A percentile compares a stretch with the other conserved stretches of the same genome.
These are phyloP conservation scores for Kwoniella dejecticola DNA, from an alignment of 768 basidiomycete genomes.

Conservation along the genomic window DNA sequence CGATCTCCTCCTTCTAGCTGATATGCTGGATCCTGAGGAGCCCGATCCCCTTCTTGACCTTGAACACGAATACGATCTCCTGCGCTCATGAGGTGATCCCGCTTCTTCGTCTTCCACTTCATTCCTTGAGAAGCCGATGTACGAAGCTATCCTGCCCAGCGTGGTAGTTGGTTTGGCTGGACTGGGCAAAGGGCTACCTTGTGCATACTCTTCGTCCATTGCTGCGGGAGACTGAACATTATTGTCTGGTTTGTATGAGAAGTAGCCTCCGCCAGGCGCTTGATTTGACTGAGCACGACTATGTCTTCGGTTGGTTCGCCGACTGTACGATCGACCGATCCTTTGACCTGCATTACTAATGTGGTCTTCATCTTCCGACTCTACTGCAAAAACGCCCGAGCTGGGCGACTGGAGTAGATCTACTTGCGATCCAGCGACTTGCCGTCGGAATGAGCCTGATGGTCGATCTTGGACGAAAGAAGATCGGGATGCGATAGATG, in stretches of 20 bases:
- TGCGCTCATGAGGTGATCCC: conserved; percentile 19
- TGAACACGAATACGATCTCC: conserved; percentile 32
- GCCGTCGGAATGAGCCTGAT: conserved; percentile 18
- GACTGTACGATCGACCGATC: conserved; percentile 14
- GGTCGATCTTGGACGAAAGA: conserved; percentile 31
- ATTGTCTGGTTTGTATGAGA: conserved; percentile 23
- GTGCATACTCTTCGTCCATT: conserved; percentile 4
- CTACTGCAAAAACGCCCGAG: conserved; percentile 39
- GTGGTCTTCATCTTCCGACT: conserved; percentile 45
- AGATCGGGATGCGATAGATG: conserved; percentile 36
- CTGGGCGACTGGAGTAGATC: conserved; percentile 36
- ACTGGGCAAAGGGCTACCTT: conserved; percentile 20
- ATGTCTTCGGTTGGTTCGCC: conserved; percentile 26
- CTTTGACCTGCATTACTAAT: not conserved
- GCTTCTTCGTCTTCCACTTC: conserved; percentile 43
- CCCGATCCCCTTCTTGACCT: conserved; percentile 37
- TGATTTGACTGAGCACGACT: conserved; percentile 9
- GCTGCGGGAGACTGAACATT: not conserved
- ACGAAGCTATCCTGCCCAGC: conserved; percentile 41
- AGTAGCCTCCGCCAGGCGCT: conserved; percentile 24
- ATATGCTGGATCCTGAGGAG: conserved; percentile 34
- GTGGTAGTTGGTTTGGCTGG: conserved; percentile 33
- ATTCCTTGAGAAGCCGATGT: conserved; percentile 41
- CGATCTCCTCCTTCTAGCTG: conserved; percentile 2
- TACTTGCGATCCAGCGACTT: conserved; percentile 29